phyloP scores from a whole-genome alignment of 192 early-diverging fungal genomes.

The Umbelopsis sp. region DNA sequence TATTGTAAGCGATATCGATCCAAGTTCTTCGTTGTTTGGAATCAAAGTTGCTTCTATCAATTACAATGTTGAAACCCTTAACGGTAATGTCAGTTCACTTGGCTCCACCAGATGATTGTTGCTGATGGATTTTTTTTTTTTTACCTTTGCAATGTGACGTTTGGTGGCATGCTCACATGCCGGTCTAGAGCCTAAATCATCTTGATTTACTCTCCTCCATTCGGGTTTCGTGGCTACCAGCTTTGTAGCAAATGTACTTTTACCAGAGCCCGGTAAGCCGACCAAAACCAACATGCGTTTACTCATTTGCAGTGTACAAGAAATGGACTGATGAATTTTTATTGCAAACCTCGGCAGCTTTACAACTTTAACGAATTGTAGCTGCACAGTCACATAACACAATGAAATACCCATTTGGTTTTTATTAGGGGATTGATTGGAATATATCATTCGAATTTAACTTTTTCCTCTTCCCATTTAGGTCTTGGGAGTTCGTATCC shows the following conservation, averaged over 20 bases:
- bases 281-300: conserved; percentile 66
- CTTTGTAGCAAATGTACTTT: conserved; percentile 66
- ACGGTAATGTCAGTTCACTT: conserved; percentile 37
- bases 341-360: too few species aligned
- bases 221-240: conserved; percentile 41
- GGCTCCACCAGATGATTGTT: too few species aligned
- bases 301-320: neutral
- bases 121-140: neutral
- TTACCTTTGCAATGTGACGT: conserved; percentile 23
- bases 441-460: neutral
- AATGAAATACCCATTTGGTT: too few species aligned
- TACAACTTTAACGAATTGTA: too few species aligned
- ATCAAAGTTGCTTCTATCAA: conserved; percentile 84
- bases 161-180: conserved; percentile 62
- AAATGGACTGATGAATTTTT: neutral
- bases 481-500: conserved; percentile 43
- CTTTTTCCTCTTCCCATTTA: conserved; percentile 14
- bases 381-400: neutral
- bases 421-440: neutral
- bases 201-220: conserved; percentile 75
- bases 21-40: conserved; percentile 70
- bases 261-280: conserved; percentile 78
- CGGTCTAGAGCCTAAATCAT: conserved; percentile 66
- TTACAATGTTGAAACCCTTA: conserved; percentile 65
- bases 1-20: conserved; percentile 64